phyloP scores from a whole-genome alignment of 257 asterid genomes.

The Solanum chilense region DNA sequence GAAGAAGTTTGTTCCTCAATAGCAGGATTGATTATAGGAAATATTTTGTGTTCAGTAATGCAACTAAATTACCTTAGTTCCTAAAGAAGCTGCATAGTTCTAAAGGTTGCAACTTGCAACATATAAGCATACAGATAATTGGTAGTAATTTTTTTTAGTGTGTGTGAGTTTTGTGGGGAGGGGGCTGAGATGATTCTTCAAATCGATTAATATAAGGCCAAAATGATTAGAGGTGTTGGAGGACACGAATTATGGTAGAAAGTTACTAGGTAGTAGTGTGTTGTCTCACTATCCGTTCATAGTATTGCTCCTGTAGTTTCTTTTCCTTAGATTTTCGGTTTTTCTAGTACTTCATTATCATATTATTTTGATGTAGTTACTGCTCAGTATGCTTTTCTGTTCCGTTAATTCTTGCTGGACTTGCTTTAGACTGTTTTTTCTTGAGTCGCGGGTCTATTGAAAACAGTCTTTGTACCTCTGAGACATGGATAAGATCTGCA shows the following conservation, averaged over 20 bases:
- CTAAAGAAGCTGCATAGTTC: not conserved
- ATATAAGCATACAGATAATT: not conserved
- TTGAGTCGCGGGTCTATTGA: not conserved
- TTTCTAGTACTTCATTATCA: not conserved
- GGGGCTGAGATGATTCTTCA: not conserved
- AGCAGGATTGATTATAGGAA: not conserved
- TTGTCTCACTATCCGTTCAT: not conserved
- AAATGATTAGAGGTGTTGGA: not conserved
- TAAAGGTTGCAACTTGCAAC: not conserved
- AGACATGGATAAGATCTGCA: not conserved
- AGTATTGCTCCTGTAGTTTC: not conserved
- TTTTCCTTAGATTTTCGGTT: not conserved
- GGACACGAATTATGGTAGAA: not conserved
- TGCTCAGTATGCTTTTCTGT: not conserved
- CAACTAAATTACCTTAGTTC: not conserved
- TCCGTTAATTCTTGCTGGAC: not conserved
- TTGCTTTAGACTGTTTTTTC: not conserved
- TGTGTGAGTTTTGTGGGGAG: not conserved
- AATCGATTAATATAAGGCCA: not conserved
- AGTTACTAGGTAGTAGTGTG: not conserved
- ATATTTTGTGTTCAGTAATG: not conserved
- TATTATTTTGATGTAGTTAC: not conserved
- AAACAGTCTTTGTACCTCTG: not conserved
- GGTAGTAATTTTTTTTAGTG: too few relatives aligned
- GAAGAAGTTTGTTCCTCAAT: constrained; percentile 32